Conservation (phyloP, 2,329 filamentous ascomycete species). For the Hypoxylon rubiginosum region DNA sequence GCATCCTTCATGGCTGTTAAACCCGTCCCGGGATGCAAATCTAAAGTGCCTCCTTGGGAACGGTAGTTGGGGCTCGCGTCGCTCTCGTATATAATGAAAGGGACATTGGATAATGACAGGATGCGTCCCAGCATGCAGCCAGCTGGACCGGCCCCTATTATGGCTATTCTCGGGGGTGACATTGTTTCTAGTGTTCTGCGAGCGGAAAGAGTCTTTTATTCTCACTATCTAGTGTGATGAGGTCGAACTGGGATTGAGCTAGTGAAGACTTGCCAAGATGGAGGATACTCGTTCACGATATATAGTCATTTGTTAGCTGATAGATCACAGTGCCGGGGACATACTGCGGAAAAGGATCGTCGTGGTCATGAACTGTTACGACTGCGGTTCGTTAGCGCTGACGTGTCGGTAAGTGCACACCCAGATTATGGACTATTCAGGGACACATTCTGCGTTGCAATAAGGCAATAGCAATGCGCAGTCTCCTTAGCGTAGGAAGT, state of each 20-base stretch:
- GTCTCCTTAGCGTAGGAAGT: background rate
- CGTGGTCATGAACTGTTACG: background rate
- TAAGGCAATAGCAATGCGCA: background rate
- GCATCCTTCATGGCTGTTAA: conserved; percentile 65
- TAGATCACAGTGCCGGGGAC: background rate
- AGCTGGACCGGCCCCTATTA: conserved; percentile 63
- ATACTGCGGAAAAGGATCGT: background rate
- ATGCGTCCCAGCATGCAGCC: conserved; percentile 67
- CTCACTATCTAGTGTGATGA: background rate
- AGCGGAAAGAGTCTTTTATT: background rate
- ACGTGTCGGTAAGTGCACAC: conserved; percentile 20
- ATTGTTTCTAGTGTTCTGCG: conserved; percentile 19
- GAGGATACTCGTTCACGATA: conserved; percentile 1
- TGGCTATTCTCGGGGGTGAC: conserved; percentile 57
- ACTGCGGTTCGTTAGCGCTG: conserved; percentile 15
- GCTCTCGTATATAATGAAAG: conserved; percentile 65
- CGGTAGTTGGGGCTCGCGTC: conserved; percentile 60
- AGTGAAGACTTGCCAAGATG: background rate
- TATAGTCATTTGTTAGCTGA: conserved; percentile 14
- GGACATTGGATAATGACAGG: conserved; percentile 61
- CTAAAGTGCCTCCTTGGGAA: conserved; percentile 66
- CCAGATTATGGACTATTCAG: conserved; percentile 9
- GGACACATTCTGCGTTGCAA: conserved; percentile 6
- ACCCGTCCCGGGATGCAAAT: conserved; percentile 66
- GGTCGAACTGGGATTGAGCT: background rate